These are phyloP conservation scores for Chaetothyriales sp. DNA, from an alignment of 2,329 filamentous ascomycete species.

Conservation along the genomic window DNA sequence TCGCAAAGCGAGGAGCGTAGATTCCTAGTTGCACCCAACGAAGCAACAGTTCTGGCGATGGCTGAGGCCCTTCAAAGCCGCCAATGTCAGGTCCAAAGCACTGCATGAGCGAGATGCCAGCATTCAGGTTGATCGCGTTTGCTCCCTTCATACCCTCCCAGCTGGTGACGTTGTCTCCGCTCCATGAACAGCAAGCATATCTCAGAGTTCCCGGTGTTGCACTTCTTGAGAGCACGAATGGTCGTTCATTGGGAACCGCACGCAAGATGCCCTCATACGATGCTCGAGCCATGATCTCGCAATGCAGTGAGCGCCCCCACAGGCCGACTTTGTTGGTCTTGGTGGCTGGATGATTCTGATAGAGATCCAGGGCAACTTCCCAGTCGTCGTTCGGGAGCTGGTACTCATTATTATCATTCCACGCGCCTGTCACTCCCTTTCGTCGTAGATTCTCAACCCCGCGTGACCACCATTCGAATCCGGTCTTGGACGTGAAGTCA, in stretches of 20 bases:
- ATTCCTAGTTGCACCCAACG: constrained; percentile 60
- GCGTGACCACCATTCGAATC: constrained; percentile 57
- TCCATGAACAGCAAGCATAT: constrained; percentile 59
- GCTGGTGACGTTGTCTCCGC: constrained; percentile 58
- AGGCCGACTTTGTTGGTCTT: constrained; percentile 46
- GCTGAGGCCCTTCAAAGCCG: constrained; percentile 58
- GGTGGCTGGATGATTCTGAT: constrained; percentile 22
- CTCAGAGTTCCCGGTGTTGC: constrained; percentile 55
- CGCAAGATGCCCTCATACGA: constrained; percentile 53
- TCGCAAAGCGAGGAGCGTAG: constrained; percentile 55
- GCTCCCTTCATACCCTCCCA: constrained; percentile 60
- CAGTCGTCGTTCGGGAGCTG: constrained; percentile 51
- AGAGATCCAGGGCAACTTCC: constrained; percentile 41
- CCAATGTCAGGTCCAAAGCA: constrained; percentile 62
- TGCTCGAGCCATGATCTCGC: constrained; percentile 55
- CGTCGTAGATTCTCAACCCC: constrained; percentile 48
- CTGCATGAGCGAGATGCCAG: constrained; percentile 53
- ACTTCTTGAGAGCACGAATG: constrained; percentile 55
- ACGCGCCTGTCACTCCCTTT: constrained; percentile 56
- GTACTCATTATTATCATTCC: constrained; percentile 71
- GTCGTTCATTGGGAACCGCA: constrained; percentile 42
- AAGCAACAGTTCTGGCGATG: constrained; percentile 53
- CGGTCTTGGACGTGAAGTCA: constrained; percentile 54
- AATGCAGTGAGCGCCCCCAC: constrained; percentile 56
- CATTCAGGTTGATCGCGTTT: constrained; percentile 53